Conservation (phyloP, 768 basidiomycete genomes). For the Pleurotus tuoliensis region DNA sequence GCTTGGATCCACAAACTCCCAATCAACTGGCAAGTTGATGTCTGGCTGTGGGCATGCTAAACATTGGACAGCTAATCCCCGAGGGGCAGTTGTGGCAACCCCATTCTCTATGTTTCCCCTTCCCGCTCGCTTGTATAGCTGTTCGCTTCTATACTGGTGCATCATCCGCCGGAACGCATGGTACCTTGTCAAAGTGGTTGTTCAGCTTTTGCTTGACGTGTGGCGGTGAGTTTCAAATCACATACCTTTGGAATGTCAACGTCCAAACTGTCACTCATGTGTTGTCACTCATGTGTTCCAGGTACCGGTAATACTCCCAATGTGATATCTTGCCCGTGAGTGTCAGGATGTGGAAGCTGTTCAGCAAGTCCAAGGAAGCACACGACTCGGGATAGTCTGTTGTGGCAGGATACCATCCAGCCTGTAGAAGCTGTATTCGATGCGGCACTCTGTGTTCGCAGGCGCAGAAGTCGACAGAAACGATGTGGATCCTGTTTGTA, state of each 20-base stretch:
- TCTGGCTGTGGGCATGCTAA: constrained; percentile 5
- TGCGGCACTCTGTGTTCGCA: constrained; percentile 18
- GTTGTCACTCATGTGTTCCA: constrained; percentile 22
- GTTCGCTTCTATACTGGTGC: background rate
- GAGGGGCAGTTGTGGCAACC: background rate
- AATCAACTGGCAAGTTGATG: constrained; percentile 12
- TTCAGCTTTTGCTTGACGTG: no score
- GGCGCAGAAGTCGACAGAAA: constrained; percentile 26
- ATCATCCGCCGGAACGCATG: background rate
- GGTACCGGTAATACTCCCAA: constrained; percentile 24
- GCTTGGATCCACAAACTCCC: constrained; percentile 1
- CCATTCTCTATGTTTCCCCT: background rate
- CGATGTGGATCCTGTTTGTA: constrained; percentile 24
- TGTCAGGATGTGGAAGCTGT: constrained; percentile 21
- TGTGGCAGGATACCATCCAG: constrained; percentile 28
- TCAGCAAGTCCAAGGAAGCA: constrained; percentile 19
- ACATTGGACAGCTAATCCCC: constrained; percentile 5
- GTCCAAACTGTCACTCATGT: constrained; percentile 22
- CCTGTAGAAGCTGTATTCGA: constrained; percentile 24
- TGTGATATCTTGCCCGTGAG: constrained; percentile 24
- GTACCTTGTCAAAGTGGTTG: background rate
- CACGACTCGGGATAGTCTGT: constrained; percentile 20
- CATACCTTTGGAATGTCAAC: constrained; percentile 16
- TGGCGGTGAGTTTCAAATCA: background rate
- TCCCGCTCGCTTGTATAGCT: no score